phyloP scores from a whole-genome alignment of 495 filamentous ascomycete species.

The Lepidopterella palustris region DNA sequence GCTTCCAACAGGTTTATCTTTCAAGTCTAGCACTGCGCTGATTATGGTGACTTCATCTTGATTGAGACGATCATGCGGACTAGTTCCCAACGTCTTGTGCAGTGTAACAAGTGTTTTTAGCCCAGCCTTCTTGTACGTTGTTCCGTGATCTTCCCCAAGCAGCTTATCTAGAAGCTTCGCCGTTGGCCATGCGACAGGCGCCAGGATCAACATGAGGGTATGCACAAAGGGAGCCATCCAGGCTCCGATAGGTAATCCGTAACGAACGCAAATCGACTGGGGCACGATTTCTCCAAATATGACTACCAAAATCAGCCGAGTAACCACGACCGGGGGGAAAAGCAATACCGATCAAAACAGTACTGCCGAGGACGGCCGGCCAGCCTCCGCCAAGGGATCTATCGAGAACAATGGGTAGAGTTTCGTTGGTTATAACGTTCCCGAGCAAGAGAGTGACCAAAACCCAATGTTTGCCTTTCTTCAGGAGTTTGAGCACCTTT shows the following conservation, averaged over 20 bases:
- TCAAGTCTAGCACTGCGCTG: conserved; percentile 89
- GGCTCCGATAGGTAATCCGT: conserved; percentile 92
- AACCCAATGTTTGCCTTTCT: conserved; percentile 97
- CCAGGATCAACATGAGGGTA: conserved; percentile 83
- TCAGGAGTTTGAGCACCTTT: conserved; percentile 70
- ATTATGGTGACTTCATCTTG: conserved; percentile 99
- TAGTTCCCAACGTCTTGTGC: conserved; percentile 81
- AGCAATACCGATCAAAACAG: conserved; percentile 77
- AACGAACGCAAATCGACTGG: conserved; percentile 93
- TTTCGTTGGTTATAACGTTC: conserved; percentile 98
- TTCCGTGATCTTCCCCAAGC: conserved; percentile 87
- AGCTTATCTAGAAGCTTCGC: conserved; percentile 84
- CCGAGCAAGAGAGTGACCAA: conserved; percentile 87
- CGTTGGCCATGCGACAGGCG: conserved; percentile 79
- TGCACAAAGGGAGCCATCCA: conserved; percentile 88
- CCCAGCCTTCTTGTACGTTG: conserved; percentile 91
- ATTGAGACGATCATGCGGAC: conserved; percentile 77
- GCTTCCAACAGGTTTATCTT: conserved; percentile 85
- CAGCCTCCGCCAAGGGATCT: conserved; percentile 89
- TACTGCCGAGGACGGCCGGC: conserved; percentile 88
- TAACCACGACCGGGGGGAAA: conserved; percentile 18
- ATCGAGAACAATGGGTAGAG: conserved; percentile 90
- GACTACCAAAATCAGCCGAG: conserved; percentile 48
- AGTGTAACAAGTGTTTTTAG: conserved; percentile 86
- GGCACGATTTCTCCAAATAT: conserved; percentile 97